These are phyloP conservation scores for Arabidopsis hybrid DNA, from an alignment of 441 rosid genomes.

Conservation along the genomic window DNA sequence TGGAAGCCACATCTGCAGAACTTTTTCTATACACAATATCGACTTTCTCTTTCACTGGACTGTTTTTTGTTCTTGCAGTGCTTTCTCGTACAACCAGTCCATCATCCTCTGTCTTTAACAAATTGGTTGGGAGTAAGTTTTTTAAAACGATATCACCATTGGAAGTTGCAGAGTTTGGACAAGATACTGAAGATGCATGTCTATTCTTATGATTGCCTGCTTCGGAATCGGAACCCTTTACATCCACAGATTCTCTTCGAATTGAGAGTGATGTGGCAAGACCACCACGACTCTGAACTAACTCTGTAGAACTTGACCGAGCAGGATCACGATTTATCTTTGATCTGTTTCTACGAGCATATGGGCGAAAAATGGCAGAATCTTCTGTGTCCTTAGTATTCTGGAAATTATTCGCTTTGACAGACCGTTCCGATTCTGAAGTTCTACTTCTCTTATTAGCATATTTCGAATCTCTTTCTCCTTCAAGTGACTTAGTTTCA, in stretches of 20 bases:
- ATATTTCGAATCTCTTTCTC: conserved; percentile 54
- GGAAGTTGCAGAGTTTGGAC: conserved; percentile 53
- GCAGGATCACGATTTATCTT: conserved; percentile 83
- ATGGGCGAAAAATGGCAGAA: conserved; percentile 94
- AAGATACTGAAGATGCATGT: conserved; percentile 50
- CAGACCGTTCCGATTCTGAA: conserved; percentile 70
- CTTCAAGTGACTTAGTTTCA: conserved; percentile 70
- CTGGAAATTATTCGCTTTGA: conserved; percentile 63
- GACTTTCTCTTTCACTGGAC: conserved; percentile 51
- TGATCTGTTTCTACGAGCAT: conserved; percentile 97
- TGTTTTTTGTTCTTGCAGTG: conserved; percentile 45
- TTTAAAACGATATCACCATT: conserved; percentile 66
- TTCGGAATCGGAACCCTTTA: conserved; percentile 59
- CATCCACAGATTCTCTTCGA: conserved; percentile 63
- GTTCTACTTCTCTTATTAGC: conserved; percentile 57
- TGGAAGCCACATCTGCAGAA: conserved; percentile 39
- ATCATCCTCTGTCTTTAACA: conserved; percentile 56
- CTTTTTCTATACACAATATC: conserved; percentile 49
- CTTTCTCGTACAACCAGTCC: conserved; percentile 48
- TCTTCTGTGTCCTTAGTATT: conserved; percentile 90
- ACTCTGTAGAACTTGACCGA: conserved; percentile 77
- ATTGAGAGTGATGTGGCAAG: conserved; percentile 60
- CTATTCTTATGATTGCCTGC: conserved; percentile 63
- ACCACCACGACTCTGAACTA: conserved; percentile 71
- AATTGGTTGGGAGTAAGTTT: conserved; percentile 50